Percentiles rank a stretch among this genome's conserved stretches.
Evolutionary conservation across 75 land plant species (phyloP).

Genomic region (Azolla pinnata): DNA sequence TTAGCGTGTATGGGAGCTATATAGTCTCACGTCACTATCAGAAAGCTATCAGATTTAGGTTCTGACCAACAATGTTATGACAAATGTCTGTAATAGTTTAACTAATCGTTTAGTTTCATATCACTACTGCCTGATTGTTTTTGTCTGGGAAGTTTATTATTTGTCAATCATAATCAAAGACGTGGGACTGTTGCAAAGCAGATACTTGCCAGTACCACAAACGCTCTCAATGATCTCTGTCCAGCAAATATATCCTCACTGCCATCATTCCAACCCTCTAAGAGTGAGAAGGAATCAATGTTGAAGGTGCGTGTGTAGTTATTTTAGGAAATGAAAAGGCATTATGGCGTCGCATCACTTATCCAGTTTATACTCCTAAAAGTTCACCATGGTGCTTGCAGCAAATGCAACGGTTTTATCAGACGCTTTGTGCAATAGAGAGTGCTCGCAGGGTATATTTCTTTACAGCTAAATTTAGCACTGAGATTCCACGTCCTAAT

Average conservation of each 20-base stretch:
- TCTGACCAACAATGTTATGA: too few species aligned
- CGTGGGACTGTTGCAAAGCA: not conserved
- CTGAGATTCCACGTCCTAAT: too few species aligned
- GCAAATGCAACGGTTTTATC: slow-evolving; percentile 19
- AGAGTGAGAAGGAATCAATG: slow-evolving; percentile 16
- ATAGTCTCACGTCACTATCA: too few species aligned
- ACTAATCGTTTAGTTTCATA: too few species aligned
- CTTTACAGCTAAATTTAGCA: slow-evolving; percentile 5
- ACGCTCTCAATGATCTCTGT: slow-evolving; percentile 17
- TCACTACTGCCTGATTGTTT: too few species aligned
- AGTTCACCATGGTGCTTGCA: too few species aligned
- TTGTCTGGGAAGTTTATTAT: too few species aligned
- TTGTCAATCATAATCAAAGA: not conserved
- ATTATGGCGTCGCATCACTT: too few species aligned
- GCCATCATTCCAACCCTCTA: not conserved
- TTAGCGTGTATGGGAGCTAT: too few species aligned
- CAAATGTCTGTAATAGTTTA: too few species aligned
- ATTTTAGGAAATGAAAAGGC: not conserved
- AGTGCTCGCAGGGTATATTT: slow-evolving; percentile 18
- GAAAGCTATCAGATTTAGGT: too few species aligned
- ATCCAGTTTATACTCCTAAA: too few species aligned
- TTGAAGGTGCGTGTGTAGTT: slow-evolving; percentile 13
- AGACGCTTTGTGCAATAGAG: slow-evolving; percentile 17
- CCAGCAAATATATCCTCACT: slow-evolving; percentile 13
- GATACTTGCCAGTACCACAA: slow-evolving; percentile 19